Evolutionary conservation across 352 stramenopile species (phyloP).

Genomic region (Halophytophthora batemanensis): DNA sequence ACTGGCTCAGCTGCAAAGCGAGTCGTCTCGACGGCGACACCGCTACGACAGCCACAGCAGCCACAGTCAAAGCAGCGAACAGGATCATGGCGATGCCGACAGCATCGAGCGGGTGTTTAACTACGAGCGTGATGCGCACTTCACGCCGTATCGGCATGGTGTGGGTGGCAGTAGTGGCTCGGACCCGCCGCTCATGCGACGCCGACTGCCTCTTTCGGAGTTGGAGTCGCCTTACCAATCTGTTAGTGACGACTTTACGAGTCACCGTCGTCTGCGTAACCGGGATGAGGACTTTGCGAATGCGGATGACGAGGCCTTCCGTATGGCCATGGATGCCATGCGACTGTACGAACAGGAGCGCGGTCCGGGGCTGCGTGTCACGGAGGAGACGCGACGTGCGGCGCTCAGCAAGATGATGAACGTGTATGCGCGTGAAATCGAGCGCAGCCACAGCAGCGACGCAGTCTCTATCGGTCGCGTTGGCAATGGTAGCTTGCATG

Average conservation of each 20-base stretch:
- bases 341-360: conserved; percentile 72
- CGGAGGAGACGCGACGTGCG: conserved; percentile 51
- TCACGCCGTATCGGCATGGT: conserved; percentile 6
- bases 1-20: conserved; percentile 16
- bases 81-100: not conserved
- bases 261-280: conserved; percentile 8
- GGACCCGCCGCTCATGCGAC: conserved; percentile 8
- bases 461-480: conserved; percentile 8
- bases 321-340: conserved; percentile 75
- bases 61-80: no score
- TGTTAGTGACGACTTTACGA: conserved; percentile 21
- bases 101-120: conserved; percentile 9
- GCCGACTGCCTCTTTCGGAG: conserved; percentile 3
- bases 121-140: conserved; percentile 5
- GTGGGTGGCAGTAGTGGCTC: conserved; percentile 11
- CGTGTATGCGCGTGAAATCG: conserved; percentile 72
- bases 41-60: not conserved
- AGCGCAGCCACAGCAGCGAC: conserved; percentile 28
- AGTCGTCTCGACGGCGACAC: not conserved
- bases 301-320: conserved; percentile 43
- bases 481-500: conserved; percentile 13
- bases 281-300: conserved; percentile 20
- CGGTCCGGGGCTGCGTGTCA: conserved; percentile 37
- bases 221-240: conserved; percentile 21
- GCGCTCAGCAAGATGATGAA: conserved; percentile 75